Percentiles rank a stretch among this genome's conserved stretches.
phyloP scores from a whole-genome alignment of 1,284 basidiomycete species.

The Cutaneotrichosporon sp. region DNA sequence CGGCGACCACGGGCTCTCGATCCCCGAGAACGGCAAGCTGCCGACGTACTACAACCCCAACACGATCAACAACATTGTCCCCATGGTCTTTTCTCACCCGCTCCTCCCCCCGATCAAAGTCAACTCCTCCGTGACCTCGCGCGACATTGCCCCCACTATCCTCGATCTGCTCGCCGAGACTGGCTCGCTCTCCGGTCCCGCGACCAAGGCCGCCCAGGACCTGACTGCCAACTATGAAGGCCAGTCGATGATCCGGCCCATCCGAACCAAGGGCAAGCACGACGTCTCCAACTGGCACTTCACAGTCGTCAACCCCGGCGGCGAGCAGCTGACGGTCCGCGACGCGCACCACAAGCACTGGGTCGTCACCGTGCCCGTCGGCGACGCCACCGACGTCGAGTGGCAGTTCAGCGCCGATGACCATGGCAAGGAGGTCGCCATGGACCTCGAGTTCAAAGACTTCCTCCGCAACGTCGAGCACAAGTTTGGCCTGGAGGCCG shows the following conservation, averaged over 20 bases:
- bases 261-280: not conserved
- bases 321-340: slow-evolving; percentile 6
- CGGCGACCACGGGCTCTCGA: slow-evolving; percentile 14
- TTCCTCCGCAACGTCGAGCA: slow-evolving; percentile 3
- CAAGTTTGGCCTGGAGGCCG: slow-evolving; percentile 11
- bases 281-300: slow-evolving; percentile 8
- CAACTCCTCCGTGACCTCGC: not conserved
- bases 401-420: slow-evolving; percentile 6
- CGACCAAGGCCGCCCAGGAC: slow-evolving; percentile 7
- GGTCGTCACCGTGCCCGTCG: slow-evolving; percentile 10
- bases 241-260: slow-evolving; percentile 15
- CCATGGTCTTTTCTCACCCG: slow-evolving; percentile 10
- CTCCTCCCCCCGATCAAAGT: slow-evolving; percentile 6
- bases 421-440: not conserved
- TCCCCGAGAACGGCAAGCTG: slow-evolving; percentile 15
- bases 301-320: slow-evolving; percentile 16
- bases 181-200: slow-evolving; percentile 3
- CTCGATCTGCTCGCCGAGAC: slow-evolving; percentile 16
- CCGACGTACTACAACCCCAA: slow-evolving; percentile 14
- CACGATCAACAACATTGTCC: slow-evolving; percentile 11
- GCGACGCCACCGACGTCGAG: slow-evolving; percentile 5
- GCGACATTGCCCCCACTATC: slow-evolving; percentile 14
- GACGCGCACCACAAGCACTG: slow-evolving; percentile 9
- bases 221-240: slow-evolving; percentile 16
- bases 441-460: slow-evolving; percentile 5